Percentiles rank a stretch among this genome's conserved stretches.
These are phyloP conservation scores for Stromatinia cepivora DNA, from an alignment of 2,329 filamentous ascomycete genomes.

Conservation along the genomic window DNA sequence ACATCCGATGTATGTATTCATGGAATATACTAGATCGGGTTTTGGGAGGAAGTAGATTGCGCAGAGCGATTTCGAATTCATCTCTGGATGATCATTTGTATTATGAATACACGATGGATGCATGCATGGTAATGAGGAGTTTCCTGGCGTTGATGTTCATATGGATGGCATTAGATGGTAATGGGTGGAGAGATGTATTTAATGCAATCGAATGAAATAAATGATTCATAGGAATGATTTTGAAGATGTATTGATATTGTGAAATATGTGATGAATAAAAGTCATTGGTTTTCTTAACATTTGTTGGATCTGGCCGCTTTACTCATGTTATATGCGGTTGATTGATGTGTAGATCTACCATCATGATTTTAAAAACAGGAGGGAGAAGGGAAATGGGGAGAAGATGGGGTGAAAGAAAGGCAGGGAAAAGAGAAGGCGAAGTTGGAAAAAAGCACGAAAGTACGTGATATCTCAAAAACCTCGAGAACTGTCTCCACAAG, in stretches of 20 bases:
- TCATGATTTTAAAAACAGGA: too few relatives aligned
- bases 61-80: background rate
- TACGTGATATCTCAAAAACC: background rate
- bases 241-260: background rate
- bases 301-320: too few relatives aligned
- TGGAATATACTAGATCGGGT: background rate
- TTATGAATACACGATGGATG: background rate
- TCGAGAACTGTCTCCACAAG: background rate
- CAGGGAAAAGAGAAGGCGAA: background rate
- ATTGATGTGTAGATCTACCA: too few relatives aligned
- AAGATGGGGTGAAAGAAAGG: too few relatives aligned
- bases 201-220: background rate
- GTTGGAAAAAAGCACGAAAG: background rate
- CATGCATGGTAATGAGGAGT: background rate
- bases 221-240: background rate
- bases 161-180: constrained; percentile 2
- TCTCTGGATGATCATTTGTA: background rate
- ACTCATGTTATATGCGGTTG: too few relatives aligned
- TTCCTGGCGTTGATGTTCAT: constrained; percentile 1
- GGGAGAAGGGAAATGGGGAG: too few relatives aligned
- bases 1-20: background rate
- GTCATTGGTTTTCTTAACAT: background rate
- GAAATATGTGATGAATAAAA: background rate
- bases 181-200: background rate
- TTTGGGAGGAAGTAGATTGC: background rate